phyloP scores from a whole-genome alignment of 108 stramenopile species.

The Skeletonema potamos region DNA sequence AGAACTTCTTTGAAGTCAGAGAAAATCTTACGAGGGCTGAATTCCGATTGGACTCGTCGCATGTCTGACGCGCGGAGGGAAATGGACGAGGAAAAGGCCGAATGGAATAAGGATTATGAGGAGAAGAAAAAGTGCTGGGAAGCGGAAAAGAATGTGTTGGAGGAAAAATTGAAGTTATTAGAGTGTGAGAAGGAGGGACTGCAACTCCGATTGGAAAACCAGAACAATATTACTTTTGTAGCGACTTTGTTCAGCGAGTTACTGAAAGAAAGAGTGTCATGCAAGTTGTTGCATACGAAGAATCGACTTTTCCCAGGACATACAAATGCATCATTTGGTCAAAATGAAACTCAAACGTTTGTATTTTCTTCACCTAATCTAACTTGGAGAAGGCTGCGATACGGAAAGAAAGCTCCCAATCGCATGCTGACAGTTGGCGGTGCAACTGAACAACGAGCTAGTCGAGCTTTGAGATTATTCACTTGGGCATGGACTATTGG shows the following conservation, averaged over 20 bases:
- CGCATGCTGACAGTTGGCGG: slow-evolving; percentile 23
- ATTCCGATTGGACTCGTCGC: slow-evolving; percentile 27
- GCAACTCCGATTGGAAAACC: not conserved
- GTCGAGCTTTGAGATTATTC: not conserved
- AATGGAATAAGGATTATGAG: slow-evolving; percentile 13
- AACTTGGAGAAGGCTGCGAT: not conserved
- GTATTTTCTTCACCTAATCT: not conserved
- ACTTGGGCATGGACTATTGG: not conserved
- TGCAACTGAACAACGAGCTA: not conserved
- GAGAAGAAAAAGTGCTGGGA: slow-evolving; percentile 2
- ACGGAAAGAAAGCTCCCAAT: slow-evolving; percentile 1
- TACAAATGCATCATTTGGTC: not conserved
- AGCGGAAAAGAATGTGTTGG: not conserved
- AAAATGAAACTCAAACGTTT: not conserved
- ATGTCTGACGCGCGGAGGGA: slow-evolving; percentile 20
- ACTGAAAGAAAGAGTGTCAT: not conserved
- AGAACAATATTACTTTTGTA: slow-evolving; percentile 14
- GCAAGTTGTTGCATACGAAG: not conserved
- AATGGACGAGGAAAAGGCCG: slow-evolving; percentile 25
- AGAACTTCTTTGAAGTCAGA: slow-evolving; percentile 16
- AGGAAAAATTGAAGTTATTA: not conserved
- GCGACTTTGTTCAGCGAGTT: slow-evolving; percentile 15
- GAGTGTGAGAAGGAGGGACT: slow-evolving; percentile 2
- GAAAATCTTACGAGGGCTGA: slow-evolving; percentile 17
- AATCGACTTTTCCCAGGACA: not conserved